A percentile compares a stretch with the other conserved stretches of the same genome.
Conservation (phyloP, 805 yeast species). For the Yarrowia deformans region DNA sequence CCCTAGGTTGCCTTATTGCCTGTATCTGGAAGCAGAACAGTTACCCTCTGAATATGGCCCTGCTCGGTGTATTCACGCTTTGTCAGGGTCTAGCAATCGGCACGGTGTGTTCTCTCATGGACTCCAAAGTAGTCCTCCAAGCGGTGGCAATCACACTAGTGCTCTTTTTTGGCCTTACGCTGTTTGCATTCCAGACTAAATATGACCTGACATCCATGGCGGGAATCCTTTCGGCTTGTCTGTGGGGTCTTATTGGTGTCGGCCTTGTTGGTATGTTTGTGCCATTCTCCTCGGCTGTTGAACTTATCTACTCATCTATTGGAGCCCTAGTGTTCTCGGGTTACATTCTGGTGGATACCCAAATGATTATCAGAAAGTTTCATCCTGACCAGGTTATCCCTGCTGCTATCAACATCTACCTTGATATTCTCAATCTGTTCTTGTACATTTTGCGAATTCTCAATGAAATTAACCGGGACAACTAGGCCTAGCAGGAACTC, state of each 20-base stretch:
- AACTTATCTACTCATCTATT: conserved; percentile 69
- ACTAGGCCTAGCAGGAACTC: not conserved
- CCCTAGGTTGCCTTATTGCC: conserved; percentile 70
- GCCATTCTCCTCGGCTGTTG: conserved; percentile 63
- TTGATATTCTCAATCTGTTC: conserved; percentile 84
- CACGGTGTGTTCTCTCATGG: conserved; percentile 66
- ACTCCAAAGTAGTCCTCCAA: conserved; percentile 68
- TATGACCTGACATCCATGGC: conserved; percentile 77
- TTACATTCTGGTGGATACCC: conserved; percentile 82
- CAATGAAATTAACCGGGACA: conserved; percentile 44
- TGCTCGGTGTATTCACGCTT: conserved; percentile 71
- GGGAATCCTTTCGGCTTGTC: conserved; percentile 61
- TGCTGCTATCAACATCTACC: conserved; percentile 77
- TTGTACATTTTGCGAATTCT: conserved; percentile 74
- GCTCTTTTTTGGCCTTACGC: conserved; percentile 76
- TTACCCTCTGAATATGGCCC: conserved; percentile 70
- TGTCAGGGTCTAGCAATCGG: conserved; percentile 80
- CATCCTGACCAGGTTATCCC: conserved; percentile 86
- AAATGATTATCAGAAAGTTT: conserved; percentile 72
- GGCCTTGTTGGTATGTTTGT: conserved; percentile 76
- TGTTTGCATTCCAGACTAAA: conserved; percentile 77
- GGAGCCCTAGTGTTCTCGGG: conserved; percentile 79
- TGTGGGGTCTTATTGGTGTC: conserved; percentile 74
- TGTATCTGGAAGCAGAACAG: conserved; percentile 67
- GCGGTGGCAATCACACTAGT: conserved; percentile 73